Evolutionary conservation across 1,139 yeast genomes (phyloP), one percentile per base, ranked within the genome.

Genomic region (Candida sp.): DNA sequence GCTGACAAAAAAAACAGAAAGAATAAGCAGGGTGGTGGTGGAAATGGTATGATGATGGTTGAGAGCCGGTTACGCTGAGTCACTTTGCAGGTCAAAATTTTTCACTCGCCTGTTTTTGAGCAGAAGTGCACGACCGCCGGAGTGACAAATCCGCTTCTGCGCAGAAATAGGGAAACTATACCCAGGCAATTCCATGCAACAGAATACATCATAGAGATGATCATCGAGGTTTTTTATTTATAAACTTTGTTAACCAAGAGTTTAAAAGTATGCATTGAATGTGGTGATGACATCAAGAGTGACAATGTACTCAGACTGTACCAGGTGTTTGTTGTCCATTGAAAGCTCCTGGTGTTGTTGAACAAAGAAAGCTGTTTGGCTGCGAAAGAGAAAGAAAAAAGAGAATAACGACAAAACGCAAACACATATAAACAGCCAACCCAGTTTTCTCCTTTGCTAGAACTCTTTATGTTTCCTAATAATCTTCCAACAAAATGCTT

Each of bases 321-420:
- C 17, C 42, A 25, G 44, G 44, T 11, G 17, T 17, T 17, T 17
- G 17, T 17, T 17, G 17, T 17, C 17, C 17, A 17, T 17, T 17
- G 17, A 17, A 17, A 17, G 17, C 17, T 17, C 17, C 17, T 17
- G 17, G 17, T 17, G 17, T 17, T 17, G 31, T 28, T 28, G 7
- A 28, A 28, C 31, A 28, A 28, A 8, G 9, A 7, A 28, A 28
- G 7, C 31, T 8, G 6, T 44, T 45, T 45, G 48, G 48, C 43
- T 45, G 48, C 48, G 39, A 45, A 45, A 45, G 39, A 38, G 12
- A 28, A 32, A 8, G 32, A 31, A 39, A 31, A 44, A 28, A 26
- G 11, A 17, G 12, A 27, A 34, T 27, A 17, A 6, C 9, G 11
- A 44, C 11, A 28, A 37, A 37, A 22, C 11, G n/a, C 30, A 32